Conservation (phyloP, 352 stramenopile genomes). For the Globisporangium rhizosaccharum region DNA sequence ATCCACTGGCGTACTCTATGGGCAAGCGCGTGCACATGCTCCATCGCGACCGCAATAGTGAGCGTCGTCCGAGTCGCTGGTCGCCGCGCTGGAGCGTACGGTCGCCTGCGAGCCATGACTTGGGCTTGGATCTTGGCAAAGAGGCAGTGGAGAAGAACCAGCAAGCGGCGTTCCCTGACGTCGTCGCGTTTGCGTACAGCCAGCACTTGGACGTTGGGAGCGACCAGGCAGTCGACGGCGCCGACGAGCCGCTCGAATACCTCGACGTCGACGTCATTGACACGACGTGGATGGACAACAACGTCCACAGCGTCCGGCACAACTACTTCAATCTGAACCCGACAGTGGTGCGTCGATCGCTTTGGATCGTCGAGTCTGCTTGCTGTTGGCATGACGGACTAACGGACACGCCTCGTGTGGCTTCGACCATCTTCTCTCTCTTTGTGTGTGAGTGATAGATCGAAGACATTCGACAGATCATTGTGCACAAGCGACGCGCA, state of each 20-base stretch:
- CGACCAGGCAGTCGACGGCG: not conserved
- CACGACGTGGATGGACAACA: conserved; percentile 85
- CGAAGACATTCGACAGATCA: conserved; percentile 29
- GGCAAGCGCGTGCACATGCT: conserved; percentile 48
- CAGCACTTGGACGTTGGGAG: conserved; percentile 15
- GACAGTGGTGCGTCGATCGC: conserved; percentile 44
- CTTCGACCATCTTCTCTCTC: not conserved
- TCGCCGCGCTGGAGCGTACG: conserved; percentile 12
- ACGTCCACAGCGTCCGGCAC: conserved; percentile 78
- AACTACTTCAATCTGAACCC: conserved; percentile 87
- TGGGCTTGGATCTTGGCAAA: conserved; percentile 31
- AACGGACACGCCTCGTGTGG: not conserved
- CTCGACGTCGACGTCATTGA: conserved; percentile 87
- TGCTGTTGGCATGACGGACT: not conserved
- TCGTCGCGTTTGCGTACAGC: conserved; percentile 52
- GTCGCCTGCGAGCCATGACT: conserved; percentile 20
- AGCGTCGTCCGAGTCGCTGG: not conserved
- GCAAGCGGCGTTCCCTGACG: conserved; percentile 42
- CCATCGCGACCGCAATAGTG: conserved; percentile 22
- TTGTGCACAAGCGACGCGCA: conserved; percentile 25
- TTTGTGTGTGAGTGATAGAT: conserved; percentile 14
- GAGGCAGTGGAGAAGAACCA: conserved; percentile 47
- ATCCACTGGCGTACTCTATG: conserved; percentile 47
- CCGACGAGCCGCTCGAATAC: conserved; percentile 28
- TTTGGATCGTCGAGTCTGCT: not conserved